These are phyloP conservation scores for Mrakia gelida DNA, from an alignment of 768 basidiomycete genomes.

Conservation along the genomic window DNA sequence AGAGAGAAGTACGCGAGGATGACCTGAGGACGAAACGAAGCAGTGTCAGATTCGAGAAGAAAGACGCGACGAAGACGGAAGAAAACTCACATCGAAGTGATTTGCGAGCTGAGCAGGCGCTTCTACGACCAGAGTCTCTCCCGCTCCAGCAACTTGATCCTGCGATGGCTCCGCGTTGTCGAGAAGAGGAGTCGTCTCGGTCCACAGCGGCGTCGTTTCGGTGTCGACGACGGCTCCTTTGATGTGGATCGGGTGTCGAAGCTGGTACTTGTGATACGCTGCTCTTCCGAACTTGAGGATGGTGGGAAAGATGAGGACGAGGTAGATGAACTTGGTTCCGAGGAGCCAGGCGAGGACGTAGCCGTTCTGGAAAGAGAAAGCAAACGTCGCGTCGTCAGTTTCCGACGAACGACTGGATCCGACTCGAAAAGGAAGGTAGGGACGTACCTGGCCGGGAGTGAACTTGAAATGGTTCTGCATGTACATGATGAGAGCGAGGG, in stretches of 20 bases:
- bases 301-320: neutral
- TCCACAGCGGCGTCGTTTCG: neutral
- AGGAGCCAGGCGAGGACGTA: neutral
- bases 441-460: neutral
- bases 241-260: conserved; percentile 1
- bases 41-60: neutral
- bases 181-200: neutral
- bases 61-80: neutral
- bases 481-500: neutral
- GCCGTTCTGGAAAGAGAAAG: neutral
- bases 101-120: neutral
- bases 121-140: neutral
- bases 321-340: neutral
- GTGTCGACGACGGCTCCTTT: neutral
- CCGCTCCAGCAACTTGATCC: neutral
- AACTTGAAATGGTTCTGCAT: neutral
- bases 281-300: neutral
- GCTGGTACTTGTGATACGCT: neutral
- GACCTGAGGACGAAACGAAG: neutral
- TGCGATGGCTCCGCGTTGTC: neutral
- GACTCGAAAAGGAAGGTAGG: neutral
- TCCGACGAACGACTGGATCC: neutral
- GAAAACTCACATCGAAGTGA: conserved; percentile 3
- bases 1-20: conserved; percentile 3
- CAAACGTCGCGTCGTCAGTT: neutral